phyloP scores from a whole-genome alignment of 139 green algal genomes.

The Zygnema circumcarinatum region DNA sequence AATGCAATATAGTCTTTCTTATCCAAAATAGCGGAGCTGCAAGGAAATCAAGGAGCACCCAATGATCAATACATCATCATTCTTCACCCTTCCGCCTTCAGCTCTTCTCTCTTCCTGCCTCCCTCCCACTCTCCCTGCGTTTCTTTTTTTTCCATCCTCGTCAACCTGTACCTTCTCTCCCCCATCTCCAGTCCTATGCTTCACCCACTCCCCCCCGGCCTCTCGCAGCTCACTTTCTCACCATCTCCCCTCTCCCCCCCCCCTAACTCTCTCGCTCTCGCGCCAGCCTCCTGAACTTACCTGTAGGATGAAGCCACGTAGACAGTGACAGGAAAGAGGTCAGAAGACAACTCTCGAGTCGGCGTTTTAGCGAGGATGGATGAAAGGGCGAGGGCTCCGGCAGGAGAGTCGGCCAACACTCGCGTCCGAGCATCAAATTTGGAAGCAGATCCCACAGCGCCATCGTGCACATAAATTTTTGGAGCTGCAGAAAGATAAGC shows the following conservation, averaged over 20 bases:
- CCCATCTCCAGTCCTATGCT: no score
- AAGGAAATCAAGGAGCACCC: neutral
- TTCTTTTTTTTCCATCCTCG: no score
- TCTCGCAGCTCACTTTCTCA: no score
- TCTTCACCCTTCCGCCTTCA: no score
- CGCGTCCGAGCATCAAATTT: neutral
- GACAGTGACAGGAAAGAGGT: slow-evolving; percentile 37
- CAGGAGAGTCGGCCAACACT: slow-evolving; percentile 8
- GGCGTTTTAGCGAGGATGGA: slow-evolving; percentile 16
- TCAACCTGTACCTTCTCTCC: no score
- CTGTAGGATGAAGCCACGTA: slow-evolving; percentile 11
- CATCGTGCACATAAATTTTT: slow-evolving; percentile 36
- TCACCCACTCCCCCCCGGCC: no score
- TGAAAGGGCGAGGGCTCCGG: neutral
- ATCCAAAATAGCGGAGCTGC: neutral
- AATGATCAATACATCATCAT: neutral
- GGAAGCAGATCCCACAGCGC: slow-evolving; percentile 29
- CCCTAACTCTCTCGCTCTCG: neutral
- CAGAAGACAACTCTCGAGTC: neutral
- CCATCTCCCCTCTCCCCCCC: neutral
- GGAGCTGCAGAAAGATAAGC: slow-evolving; percentile 18
- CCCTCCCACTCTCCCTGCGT: neutral
- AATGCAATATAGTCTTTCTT: neutral
- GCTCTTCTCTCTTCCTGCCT: neutral
- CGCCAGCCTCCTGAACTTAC: neutral